A percentile compares a stretch with the other conserved stretches of the same genome.
phyloP scores from a whole-genome alignment of 306 rosid species.

The Pyrus betulifolia region DNA sequence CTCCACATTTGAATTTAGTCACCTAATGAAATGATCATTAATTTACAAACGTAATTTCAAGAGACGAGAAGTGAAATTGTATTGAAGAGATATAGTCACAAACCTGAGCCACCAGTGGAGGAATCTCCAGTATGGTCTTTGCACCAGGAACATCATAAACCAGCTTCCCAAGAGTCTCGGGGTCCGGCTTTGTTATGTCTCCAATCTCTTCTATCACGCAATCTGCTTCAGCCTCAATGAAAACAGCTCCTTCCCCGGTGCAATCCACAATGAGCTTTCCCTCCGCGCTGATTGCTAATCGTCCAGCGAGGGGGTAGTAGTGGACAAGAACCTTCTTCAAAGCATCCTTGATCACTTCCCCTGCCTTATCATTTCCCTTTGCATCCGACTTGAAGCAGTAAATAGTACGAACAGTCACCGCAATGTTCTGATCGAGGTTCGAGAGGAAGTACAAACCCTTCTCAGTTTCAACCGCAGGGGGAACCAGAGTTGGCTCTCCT shows the following conservation, averaged over 20 bases:
- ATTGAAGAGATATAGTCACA: background rate
- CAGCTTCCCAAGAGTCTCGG: slow-evolving; percentile 47
- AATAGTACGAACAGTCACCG: slow-evolving; percentile 50
- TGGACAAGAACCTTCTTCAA: slow-evolving; percentile 59
- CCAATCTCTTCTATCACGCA: slow-evolving; percentile 50
- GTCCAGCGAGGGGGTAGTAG: slow-evolving; percentile 65
- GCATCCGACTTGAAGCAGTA: slow-evolving; percentile 50
- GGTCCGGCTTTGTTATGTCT: slow-evolving; percentile 71
- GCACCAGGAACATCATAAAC: slow-evolving; percentile 63
- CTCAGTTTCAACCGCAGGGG: slow-evolving; percentile 47
- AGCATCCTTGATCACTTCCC: slow-evolving; percentile 36
- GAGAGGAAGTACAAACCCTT: slow-evolving; percentile 57
- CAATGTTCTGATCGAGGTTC: slow-evolving; percentile 69
- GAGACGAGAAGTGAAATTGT: background rate
- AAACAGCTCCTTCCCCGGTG: slow-evolving; percentile 64
- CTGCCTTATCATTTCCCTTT: slow-evolving; percentile 47
- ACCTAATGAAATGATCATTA: slow-evolving; percentile 28
- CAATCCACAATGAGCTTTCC: slow-evolving; percentile 69
- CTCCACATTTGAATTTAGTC: slow-evolving; percentile 79
- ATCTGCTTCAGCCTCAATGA: slow-evolving; percentile 77
- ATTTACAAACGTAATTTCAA: background rate
- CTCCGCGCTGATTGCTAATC: slow-evolving; percentile 43
- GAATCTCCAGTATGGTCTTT: slow-evolving; percentile 56
- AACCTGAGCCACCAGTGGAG: slow-evolving; percentile 76
- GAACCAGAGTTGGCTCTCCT: slow-evolving; percentile 47